A percentile compares a stretch with the other conserved stretches of the same genome.
phyloP scores from a whole-genome alignment of 805 yeast genomes.

The Wickerhamiella alocasiicola region DNA sequence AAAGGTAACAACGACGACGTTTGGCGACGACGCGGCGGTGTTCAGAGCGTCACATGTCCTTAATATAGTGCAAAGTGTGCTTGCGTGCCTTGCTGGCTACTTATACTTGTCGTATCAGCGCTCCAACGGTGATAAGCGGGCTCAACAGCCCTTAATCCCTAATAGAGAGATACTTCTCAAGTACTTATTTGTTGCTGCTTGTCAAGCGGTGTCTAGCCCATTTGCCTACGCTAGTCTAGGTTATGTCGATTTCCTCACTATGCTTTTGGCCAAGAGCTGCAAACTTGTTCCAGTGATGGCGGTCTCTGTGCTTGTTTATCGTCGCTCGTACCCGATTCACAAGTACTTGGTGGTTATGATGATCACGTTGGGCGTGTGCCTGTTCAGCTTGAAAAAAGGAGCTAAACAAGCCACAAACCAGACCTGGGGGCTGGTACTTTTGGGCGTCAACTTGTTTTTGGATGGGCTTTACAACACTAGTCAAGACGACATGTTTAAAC shows the following conservation, averaged over 20 bases:
- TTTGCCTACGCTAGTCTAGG: slow-evolving; percentile 64
- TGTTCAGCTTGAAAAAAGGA: slow-evolving; percentile 51
- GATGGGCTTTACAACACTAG: slow-evolving; percentile 92
- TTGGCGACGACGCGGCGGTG: slow-evolving; percentile 41
- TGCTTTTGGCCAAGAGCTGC: slow-evolving; percentile 80
- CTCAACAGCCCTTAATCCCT: slow-evolving; percentile 14
- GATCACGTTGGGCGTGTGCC: slow-evolving; percentile 74
- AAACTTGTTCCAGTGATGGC: slow-evolving; percentile 90
- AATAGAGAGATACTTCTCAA: slow-evolving; percentile 15
- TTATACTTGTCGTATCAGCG: slow-evolving; percentile 34
- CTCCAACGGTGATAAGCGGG: slow-evolving; percentile 25
- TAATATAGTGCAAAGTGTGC: slow-evolving; percentile 57
- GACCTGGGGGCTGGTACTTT: slow-evolving; percentile 46
- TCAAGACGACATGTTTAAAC: slow-evolving; percentile 70
- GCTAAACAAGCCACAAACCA: slow-evolving; percentile 27
- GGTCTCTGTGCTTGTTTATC: slow-evolving; percentile 60
- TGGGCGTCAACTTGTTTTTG: slow-evolving; percentile 52
- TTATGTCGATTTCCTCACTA: slow-evolving; percentile 78
- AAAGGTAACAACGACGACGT: slow-evolving; percentile 63
- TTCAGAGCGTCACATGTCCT: slow-evolving; percentile 74
- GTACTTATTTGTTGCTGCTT: slow-evolving; percentile 27
- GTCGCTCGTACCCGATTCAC: slow-evolving; percentile 55
- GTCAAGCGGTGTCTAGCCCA: slow-evolving; percentile 76
- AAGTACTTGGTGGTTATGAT: slow-evolving; percentile 65
- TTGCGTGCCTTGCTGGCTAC: slow-evolving; percentile 60